A percentile compares a stretch with the other conserved stretches of the same genome.
These are phyloP conservation scores for Aspergillus egyptiacus DNA, from an alignment of 495 filamentous ascomycete species.

Conservation along the genomic window DNA sequence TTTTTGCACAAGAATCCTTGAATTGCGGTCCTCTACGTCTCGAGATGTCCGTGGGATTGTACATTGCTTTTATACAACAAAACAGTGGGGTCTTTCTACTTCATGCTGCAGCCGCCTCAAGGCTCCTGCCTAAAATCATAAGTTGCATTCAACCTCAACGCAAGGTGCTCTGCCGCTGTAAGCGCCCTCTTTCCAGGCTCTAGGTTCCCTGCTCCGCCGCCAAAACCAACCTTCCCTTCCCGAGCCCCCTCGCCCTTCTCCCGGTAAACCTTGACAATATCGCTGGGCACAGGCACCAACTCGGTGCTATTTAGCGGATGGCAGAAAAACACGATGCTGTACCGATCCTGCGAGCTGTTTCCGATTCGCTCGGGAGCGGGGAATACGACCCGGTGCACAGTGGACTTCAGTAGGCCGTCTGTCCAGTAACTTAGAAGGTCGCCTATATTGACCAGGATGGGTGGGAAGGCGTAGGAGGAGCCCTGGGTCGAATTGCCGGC, in stretches of 20 bases:
- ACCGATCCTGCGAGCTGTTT: conserved; percentile 59
- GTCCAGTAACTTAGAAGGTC: conserved; percentile 93
- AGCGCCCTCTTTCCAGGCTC: conserved; percentile 52
- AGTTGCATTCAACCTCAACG: conserved; percentile 65
- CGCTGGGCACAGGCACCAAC: conserved; percentile 71
- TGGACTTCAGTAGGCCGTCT: conserved; percentile 71
- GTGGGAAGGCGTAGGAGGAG: conserved; percentile 49
- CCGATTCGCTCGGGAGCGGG: conserved; percentile 42
- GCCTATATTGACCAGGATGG: conserved; percentile 89
- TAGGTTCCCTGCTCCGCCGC: conserved; percentile 33
- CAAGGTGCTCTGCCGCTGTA: conserved; percentile 81
- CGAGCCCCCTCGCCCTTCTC: conserved; percentile 21
- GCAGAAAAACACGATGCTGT: conserved; percentile 88
- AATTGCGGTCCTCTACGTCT: too few species aligned
- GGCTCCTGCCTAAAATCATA: conserved; percentile 49
- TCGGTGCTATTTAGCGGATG: conserved; percentile 71
- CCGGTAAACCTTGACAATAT: conserved; percentile 41
- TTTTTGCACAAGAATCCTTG: too few species aligned
- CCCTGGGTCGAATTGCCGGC: neutral
- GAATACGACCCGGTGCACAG: conserved; percentile 86
- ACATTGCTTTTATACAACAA: too few species aligned
- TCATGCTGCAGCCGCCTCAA: neutral
- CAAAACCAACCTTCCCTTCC: conserved; percentile 36
- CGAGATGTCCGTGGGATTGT: too few species aligned
- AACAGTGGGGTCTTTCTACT: too few species aligned